Evolutionary conservation across 495 filamentous ascomycete genomes (phyloP).

Genomic region (Usnea hakonensis): DNA sequence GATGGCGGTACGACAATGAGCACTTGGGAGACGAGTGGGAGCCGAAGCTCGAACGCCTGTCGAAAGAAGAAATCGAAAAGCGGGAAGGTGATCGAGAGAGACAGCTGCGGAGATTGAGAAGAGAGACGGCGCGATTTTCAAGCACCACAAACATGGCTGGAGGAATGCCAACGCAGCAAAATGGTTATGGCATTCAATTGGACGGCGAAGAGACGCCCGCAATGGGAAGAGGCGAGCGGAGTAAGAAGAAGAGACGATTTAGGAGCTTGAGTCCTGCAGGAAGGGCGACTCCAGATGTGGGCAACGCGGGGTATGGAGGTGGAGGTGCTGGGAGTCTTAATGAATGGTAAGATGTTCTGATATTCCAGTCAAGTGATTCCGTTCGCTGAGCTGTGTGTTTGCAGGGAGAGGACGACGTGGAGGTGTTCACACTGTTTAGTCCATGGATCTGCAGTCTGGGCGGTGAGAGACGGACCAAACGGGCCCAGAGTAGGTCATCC

Average conservation of each 20-base stretch:
- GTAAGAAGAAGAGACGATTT: constrained; percentile 90
- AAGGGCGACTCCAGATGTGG: constrained; percentile 67
- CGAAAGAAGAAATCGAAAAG: constrained; percentile 96
- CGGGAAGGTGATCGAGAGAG: constrained; percentile 90
- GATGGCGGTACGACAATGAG: constrained; percentile 92
- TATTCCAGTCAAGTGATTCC: constrained; percentile 16
- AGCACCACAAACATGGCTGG: constrained; percentile 73
- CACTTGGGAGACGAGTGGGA: constrained; percentile 88
- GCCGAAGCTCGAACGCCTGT: constrained; percentile 79
- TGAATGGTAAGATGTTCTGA: constrained; percentile 45
- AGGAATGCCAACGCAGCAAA: constrained; percentile 48
- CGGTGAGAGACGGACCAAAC: constrained; percentile 80
- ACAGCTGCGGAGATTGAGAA: constrained; percentile 73
- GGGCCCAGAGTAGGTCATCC: constrained; percentile 66
- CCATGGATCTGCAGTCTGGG: constrained; percentile 88
- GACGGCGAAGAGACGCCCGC: constrained; percentile 44
- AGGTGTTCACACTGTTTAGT: constrained; percentile 84
- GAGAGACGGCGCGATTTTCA: constrained; percentile 89
- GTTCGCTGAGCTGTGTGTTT: constrained; percentile 14
- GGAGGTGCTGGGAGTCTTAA: constrained; percentile 64
- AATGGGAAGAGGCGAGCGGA: constrained; percentile 79
- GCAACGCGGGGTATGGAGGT: constrained; percentile 54
- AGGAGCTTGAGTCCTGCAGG: constrained; percentile 75
- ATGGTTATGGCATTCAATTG: constrained; percentile 51
- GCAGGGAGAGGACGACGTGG: constrained; percentile 74